Percentiles rank a stretch among this genome's conserved stretches.
Conservation (phyloP, 2,329 filamentous ascomycete species). For the Pezicula radicicola region DNA sequence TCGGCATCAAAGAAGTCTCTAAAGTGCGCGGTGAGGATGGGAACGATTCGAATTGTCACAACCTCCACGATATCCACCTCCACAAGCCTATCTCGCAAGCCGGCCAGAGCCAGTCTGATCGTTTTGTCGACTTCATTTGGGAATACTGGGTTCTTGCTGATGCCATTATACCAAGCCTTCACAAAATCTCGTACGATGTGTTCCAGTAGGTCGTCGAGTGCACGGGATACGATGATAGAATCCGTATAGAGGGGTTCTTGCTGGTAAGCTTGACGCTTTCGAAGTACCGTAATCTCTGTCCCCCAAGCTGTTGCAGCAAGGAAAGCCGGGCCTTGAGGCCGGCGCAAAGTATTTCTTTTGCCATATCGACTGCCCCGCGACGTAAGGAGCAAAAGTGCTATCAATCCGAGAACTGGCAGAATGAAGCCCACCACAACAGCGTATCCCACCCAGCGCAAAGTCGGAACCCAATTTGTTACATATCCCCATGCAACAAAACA, state of each 20-base stretch:
- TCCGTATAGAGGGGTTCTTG: conserved; percentile 69
- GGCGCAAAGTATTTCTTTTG: conserved; percentile 36
- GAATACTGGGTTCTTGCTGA: conserved; percentile 78
- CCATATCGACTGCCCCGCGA: conserved; percentile 47
- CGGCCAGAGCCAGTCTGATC: conserved; percentile 69
- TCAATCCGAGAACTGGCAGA: conserved; percentile 48
- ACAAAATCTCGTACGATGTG: conserved; percentile 82
- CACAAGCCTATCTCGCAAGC: conserved; percentile 68
- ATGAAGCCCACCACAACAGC: conserved; percentile 72
- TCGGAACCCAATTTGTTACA: conserved; percentile 76
- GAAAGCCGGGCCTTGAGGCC: conserved; percentile 53
- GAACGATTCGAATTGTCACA: conserved; percentile 77
- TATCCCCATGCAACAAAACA: conserved; percentile 87
- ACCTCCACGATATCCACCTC: conserved; percentile 81
- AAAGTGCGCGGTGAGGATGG: conserved; percentile 84
- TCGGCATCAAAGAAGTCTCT: conserved; percentile 91
- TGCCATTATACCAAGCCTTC: conserved; percentile 81
- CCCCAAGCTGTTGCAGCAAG: conserved; percentile 63
- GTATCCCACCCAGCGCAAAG: conserved; percentile 80
- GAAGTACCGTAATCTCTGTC: conserved; percentile 65
- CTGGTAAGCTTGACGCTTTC: conserved; percentile 63
- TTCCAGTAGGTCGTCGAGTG: conserved; percentile 75
- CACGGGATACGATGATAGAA: conserved; percentile 74
- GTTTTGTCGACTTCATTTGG: conserved; percentile 81
- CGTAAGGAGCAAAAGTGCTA: conserved; percentile 59